Percentiles rank a stretch among this genome's conserved stretches.
Evolutionary conservation across 176 grass and related monocot genomes (phyloP).

Genomic region (Triticum aestivum): IWGSC_CS_RefSeq_v2.1 NC_057794.1:487622425-487622924

Average conservation of each 20-base stretch:
- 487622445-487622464: constrained; percentile 89
- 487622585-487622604: constrained; percentile 66
- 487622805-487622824: constrained; percentile 27
- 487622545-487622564: constrained; percentile 74
- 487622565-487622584: constrained; percentile 90
- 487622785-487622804: constrained; percentile 19
- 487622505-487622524: constrained; percentile 37
- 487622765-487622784: neutral
- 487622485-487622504: constrained; percentile 1
- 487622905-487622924: constrained; percentile 96
- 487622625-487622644: constrained; percentile 38
- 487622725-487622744: constrained; percentile 83
- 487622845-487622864: constrained; percentile 62
- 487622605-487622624: constrained; percentile 64
- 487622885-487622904: constrained; percentile 90
- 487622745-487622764: constrained; percentile 81
- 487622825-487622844: constrained; percentile 77
- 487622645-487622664: constrained; percentile 87
- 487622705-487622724: constrained; percentile 68
- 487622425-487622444: constrained; percentile 73
- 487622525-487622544: constrained; percentile 76
- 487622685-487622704: constrained; percentile 79
- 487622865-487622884: constrained; percentile 79
- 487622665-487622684: constrained; percentile 56
- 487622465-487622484: constrained; percentile 9